A percentile compares a stretch with the other conserved stretches of the same genome.
phyloP scores from a whole-genome alignment of 345 rosid genomes.

The Orychophragmus violaceus region DNA sequence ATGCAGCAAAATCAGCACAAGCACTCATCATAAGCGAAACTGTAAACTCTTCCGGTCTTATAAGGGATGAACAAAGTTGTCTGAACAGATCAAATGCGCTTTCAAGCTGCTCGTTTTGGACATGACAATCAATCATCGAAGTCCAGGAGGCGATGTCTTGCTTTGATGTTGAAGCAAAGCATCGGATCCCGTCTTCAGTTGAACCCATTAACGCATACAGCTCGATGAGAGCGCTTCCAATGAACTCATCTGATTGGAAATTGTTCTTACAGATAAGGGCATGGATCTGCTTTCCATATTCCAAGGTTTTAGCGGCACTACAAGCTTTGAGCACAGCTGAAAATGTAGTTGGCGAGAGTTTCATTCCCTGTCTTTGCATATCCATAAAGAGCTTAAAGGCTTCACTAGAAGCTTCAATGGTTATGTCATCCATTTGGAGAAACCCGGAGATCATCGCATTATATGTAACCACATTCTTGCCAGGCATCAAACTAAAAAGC shows the following conservation, averaged over 20 bases:
- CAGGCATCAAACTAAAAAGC: slow-evolving; percentile 34
- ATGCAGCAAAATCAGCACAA: slow-evolving; percentile 46
- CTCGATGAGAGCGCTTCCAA: slow-evolving; percentile 44
- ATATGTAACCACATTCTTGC: slow-evolving; percentile 42
- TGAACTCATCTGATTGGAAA: slow-evolving; percentile 48
- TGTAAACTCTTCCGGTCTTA: slow-evolving; percentile 47
- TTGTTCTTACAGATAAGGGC: slow-evolving; percentile 39
- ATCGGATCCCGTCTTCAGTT: slow-evolving; percentile 37
- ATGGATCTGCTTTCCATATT: slow-evolving; percentile 47
- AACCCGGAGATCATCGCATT: slow-evolving; percentile 53
- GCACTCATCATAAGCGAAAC: slow-evolving; percentile 43
- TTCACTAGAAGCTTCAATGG: slow-evolving; percentile 26
- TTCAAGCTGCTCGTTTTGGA: slow-evolving; percentile 42
- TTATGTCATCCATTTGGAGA: slow-evolving; percentile 25
- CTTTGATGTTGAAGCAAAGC: slow-evolving; percentile 39
- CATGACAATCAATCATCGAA: slow-evolving; percentile 41
- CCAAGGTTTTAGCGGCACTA: slow-evolving; percentile 26
- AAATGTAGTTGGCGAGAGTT: slow-evolving; percentile 43
- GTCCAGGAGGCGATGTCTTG: slow-evolving; percentile 48
- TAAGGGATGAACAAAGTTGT: slow-evolving; percentile 31
- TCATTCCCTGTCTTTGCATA: slow-evolving; percentile 37
- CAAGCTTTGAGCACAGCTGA: slow-evolving; percentile 49
- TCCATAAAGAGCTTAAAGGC: slow-evolving; percentile 39
- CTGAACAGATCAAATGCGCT: slow-evolving; percentile 40
- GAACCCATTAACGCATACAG: slow-evolving; percentile 43